Base-by-base conservation (phyloP, 2,329 filamentous ascomycete species). In the Arthrobotrys musiformis region DNA sequence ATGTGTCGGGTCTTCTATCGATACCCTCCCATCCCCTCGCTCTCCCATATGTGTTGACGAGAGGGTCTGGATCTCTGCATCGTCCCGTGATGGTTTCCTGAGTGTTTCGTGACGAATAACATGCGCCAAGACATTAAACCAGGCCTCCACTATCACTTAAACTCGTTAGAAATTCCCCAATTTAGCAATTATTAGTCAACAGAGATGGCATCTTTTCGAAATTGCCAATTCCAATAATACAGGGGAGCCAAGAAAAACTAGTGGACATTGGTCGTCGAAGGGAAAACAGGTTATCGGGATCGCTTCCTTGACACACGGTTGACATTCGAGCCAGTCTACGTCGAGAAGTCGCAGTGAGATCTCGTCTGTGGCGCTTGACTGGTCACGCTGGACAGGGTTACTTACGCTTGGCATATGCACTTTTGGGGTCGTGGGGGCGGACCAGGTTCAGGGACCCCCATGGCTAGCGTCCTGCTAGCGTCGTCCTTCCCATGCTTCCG, bases 251-350 rank as follows among this genome's bases (percentile, higher is more conserved):
- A 60, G 48, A 50, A 35, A 22, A 35, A 22, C 30, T 63, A 69
- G 72, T 70, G 64, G 72, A 70, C 48, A 35, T 30, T 30, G 2
- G n/a, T 28, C 40, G 22, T 37, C 46, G 46, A 63, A 46, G 54
- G n/a, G 50, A 40, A 76, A 76, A 70, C 64, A 50, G 68, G 72
- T 67, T 70, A 70, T 76, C 72, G 72, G 72, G 72, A 76, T 54
- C 72, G 72, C 58, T 76, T 76, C 72, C 72, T 64, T 64, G 64
- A 70, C 64, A 70, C 64, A 40, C 35, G 13, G 56, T 70, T 76
- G 35, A 48, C 35, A 35, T 40, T n/a, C 22, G 35, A 46, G 17
- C 35, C 52, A 50, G 9, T 35, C 37, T 50, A 11, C 15, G n/a
- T 63, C 48, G 48, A 40, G 46, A 54, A 35, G 52, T 42, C 33